Evolutionary conservation across 805 yeast genomes (phyloP), one percentile per base, ranked within the genome.

Genomic region (Suhomyces emberorum): DNA sequence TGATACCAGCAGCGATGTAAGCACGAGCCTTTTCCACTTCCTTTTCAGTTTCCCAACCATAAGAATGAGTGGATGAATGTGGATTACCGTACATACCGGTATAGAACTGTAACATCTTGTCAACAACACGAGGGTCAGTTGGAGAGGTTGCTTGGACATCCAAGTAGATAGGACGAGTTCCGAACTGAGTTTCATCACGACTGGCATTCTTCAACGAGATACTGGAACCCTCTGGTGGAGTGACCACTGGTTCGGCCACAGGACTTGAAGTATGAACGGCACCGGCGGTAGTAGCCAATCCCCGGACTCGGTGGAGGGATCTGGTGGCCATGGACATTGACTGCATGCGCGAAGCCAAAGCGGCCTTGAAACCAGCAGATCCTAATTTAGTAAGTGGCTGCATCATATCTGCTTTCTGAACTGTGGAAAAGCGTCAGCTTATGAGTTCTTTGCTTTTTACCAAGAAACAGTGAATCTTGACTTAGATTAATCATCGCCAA

Each of bases 91-190:
- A 93, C 39, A 87, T 71, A 3, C 98, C 98, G 2, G 98, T 91
- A 60, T 77, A 84, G 55, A 82, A 88, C 50, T 76, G 78, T 49
- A 87, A 59, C 95, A 87, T 88, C 48, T 79, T 82, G 57, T 87
- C 96, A 48, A 93, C 65, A 7, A 93, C 99, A 38, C 99, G 74
- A 21, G 98, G 98, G 57, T 93, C 99, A 1, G 93, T 85, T 18
- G 98, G 98, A 0, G 99, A 91, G 0, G 99, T 93, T 20, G 98
- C 98, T 66, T 93, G 99, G 76, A 89, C 89, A 54, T 93, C 99
- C 54, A 93, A 67, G 63, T 93, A 93, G 44, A 93, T 93, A 7
- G 99, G 98, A 50, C 97, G 76, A 7, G 83, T 70, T 35, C 93
- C 95, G 50, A 67, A 63, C 30, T 62, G 42, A 19, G 69, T 57